phyloP scores from a whole-genome alignment of 768 basidiomycete genomes.

The Crepidotus variabilis region DNA sequence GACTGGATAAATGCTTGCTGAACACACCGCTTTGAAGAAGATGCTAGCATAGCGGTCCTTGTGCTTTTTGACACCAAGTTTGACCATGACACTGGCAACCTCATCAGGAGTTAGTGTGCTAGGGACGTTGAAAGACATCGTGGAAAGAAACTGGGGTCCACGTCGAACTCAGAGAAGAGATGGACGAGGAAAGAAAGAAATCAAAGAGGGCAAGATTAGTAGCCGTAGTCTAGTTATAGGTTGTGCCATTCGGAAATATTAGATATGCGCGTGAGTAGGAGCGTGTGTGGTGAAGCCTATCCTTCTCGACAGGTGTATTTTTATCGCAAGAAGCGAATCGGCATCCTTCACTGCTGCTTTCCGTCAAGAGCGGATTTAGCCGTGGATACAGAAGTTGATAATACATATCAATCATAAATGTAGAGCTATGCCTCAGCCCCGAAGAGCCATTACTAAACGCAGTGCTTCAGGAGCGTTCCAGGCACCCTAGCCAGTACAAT shows the following conservation, averaged over 20 bases:
- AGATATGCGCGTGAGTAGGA: neutral
- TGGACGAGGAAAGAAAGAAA: slow-evolving; percentile 3
- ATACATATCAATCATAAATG: neutral
- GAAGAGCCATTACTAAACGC: neutral
- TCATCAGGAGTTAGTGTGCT: slow-evolving; percentile 54
- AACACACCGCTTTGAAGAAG: slow-evolving; percentile 67
- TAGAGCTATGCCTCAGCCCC: neutral
- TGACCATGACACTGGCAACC: slow-evolving; percentile 55
- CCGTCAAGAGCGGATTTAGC: neutral
- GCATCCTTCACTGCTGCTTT: neutral
- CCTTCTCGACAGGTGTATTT: neutral
- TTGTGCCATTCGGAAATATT: neutral
- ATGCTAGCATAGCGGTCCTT: slow-evolving; percentile 53
- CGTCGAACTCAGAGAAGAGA: slow-evolving; percentile 4
- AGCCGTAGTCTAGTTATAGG: neutral
- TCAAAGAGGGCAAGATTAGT: neutral
- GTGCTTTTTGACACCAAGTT: slow-evolving; percentile 59
- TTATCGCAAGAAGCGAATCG: neutral
- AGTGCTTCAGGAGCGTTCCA: neutral
- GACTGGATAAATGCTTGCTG: neutral
- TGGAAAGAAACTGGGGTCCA: neutral
- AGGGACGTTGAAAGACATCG: slow-evolving; percentile 16
- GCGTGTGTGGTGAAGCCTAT: neutral
- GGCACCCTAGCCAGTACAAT: neutral
- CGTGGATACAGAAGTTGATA: neutral